Conservation (phyloP, 352 stramenopile genomes). For the Phytophthora boehmeriae region DNA sequence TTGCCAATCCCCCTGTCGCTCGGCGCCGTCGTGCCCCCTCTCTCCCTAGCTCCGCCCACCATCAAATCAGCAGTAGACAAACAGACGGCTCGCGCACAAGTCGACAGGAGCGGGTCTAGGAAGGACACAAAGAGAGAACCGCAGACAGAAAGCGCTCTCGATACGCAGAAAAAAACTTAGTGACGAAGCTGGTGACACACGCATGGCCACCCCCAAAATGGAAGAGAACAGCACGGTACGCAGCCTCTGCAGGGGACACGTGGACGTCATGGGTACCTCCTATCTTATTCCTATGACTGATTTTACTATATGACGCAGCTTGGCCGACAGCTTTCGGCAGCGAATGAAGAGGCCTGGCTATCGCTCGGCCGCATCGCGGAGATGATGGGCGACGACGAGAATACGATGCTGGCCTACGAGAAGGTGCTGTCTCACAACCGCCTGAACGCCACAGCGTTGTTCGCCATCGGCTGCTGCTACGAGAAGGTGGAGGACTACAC, state of each 20-base stretch:
- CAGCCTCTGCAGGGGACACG: neutral
- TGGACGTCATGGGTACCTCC: neutral
- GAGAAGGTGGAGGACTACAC: slow-evolving; percentile 89
- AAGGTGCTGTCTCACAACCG: slow-evolving; percentile 90
- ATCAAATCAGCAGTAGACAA: slow-evolving; percentile 55
- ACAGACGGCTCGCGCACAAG: slow-evolving; percentile 41
- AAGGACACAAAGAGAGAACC: slow-evolving; percentile 6
- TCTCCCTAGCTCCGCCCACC: slow-evolving; percentile 22
- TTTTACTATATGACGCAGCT: slow-evolving; percentile 41
- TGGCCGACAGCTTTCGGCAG: slow-evolving; percentile 69
- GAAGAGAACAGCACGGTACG: slow-evolving; percentile 78
- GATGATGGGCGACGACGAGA: slow-evolving; percentile 91
- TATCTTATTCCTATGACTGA: neutral
- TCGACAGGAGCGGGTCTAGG: slow-evolving; percentile 5
- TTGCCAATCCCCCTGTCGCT: slow-evolving; percentile 34
- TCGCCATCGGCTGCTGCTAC: slow-evolving; percentile 87
- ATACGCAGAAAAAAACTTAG: slow-evolving; percentile 20
- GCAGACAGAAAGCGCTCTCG: neutral
- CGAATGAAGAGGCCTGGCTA: slow-evolving; percentile 87
- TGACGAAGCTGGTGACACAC: neutral
- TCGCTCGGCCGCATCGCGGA: slow-evolving; percentile 86
- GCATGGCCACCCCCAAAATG: slow-evolving; percentile 80
- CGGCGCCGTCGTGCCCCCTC: slow-evolving; percentile 24
- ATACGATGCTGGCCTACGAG: slow-evolving; percentile 89
- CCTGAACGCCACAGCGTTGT: slow-evolving; percentile 81